Conservation (phyloP, 768 basidiomycete species). For the Boletus reticuloceps region DNA sequence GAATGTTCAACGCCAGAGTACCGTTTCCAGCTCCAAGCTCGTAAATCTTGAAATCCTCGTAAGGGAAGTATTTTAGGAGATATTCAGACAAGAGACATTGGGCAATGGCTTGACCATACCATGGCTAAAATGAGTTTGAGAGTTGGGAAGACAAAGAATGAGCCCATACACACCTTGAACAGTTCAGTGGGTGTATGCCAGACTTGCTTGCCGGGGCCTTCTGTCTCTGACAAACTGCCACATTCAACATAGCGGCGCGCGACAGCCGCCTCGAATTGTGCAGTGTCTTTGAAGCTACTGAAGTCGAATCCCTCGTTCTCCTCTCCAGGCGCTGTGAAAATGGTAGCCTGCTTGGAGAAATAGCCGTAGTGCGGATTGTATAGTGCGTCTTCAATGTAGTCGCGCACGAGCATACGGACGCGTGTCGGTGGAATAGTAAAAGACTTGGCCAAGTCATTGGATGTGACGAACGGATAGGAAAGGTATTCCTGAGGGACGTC, state of each 20-base stretch:
- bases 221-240: conserved; percentile 51
- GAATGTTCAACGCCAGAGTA: conserved; percentile 85
- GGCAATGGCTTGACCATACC: conserved; percentile 90
- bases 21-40: conserved; percentile 99
- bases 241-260: conserved; percentile 72
- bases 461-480: conserved; percentile 59
- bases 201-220: conserved; percentile 81
- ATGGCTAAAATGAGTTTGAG: conserved; percentile 57
- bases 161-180: conserved; percentile 68
- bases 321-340: conserved; percentile 64
- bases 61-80: conserved; percentile 92
- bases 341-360: conserved; percentile 89
- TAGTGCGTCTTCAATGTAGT: conserved; percentile 94
- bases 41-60: conserved; percentile 93
- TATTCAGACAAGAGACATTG: conserved; percentile 90
- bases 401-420: conserved; percentile 92
- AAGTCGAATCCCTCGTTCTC: conserved; percentile 63
- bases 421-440: conserved; percentile 61
- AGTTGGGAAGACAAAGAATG: not conserved
- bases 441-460: conserved; percentile 59
- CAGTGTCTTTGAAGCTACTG: conserved; percentile 55
- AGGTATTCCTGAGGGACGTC: conserved; percentile 44
- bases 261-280: conserved; percentile 82
- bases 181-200: conserved; percentile 99
- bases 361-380: conserved; percentile 99